These are phyloP conservation scores for Coelastrella sp. DNA, from an alignment of 139 green algal genomes.

Conservation along the genomic window DNA sequence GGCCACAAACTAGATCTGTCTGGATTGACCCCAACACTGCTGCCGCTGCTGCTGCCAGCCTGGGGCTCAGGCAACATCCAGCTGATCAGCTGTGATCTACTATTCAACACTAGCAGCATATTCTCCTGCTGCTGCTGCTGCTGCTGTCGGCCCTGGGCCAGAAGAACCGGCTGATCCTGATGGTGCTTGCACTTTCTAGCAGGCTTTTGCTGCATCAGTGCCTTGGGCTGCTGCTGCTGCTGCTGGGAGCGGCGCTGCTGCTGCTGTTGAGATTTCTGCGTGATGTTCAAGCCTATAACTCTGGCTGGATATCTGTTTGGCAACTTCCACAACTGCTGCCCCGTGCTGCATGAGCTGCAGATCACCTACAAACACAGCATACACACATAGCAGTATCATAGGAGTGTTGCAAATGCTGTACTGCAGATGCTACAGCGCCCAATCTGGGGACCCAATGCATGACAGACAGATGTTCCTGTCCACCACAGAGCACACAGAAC, in stretches of 20 bases:
- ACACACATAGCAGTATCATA: background rate
- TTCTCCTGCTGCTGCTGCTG: background rate
- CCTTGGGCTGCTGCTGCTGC: background rate
- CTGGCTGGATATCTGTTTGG: background rate
- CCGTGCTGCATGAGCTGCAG: constrained; percentile 16
- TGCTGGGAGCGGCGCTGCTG: background rate
- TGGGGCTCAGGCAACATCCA: too few species aligned
- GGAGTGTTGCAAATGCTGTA: background rate
- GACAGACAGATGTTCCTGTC: too few species aligned
- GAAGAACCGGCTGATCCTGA: too few species aligned
- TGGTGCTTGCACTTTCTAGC: too few species aligned
- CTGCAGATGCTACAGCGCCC: too few species aligned
- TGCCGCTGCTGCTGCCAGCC: background rate
- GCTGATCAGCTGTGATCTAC: background rate
- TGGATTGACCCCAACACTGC: background rate
- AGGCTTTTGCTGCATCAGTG: too few species aligned
- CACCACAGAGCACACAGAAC: too few species aligned
- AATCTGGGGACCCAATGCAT: too few species aligned
- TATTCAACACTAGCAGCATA: background rate
- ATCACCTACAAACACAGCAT: background rate
- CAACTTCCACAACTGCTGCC: background rate
- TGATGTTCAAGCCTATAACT: background rate
- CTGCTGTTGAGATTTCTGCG: background rate
- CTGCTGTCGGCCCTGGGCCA: too few species aligned
- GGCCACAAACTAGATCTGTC: background rate